Conservation (phyloP, 169 alveolate genomes). For the Plasmodium vivax region DNA sequence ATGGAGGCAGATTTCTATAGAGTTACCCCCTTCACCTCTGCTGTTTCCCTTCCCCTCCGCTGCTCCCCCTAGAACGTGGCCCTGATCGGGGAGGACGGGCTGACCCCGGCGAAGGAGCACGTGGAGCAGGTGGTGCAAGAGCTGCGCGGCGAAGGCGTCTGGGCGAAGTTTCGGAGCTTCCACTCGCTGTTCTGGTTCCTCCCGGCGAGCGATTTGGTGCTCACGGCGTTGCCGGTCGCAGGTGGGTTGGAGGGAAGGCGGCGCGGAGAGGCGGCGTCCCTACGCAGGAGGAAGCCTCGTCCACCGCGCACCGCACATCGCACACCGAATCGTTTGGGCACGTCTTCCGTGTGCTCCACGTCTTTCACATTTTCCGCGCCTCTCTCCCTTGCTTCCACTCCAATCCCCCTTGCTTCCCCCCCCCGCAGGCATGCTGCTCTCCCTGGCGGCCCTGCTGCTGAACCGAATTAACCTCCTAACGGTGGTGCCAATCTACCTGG, state of each 20-base stretch:
- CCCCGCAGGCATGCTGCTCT: neutral
- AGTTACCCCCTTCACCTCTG: no score
- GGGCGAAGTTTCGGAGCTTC: constrained; percentile 32
- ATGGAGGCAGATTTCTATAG: no score
- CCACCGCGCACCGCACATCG: no score
- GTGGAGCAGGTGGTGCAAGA: constrained; percentile 12
- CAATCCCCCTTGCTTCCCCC: neutral
- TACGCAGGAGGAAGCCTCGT: no score
- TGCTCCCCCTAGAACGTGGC: constrained; percentile 10
- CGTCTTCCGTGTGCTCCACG: no score
- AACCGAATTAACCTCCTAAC: neutral
- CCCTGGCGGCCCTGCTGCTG: neutral
- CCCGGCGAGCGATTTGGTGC: constrained; percentile 11
- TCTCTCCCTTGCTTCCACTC: no score
- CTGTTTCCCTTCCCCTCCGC: no score
- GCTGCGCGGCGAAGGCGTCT: neutral
- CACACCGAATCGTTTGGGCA: no score
- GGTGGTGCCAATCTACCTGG: constrained; percentile 11
- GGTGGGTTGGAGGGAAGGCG: neutral
- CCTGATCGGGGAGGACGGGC: constrained; percentile 43
- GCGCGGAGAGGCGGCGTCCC: no score
- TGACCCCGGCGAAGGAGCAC: constrained; percentile 51
- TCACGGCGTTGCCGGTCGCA: constrained; percentile 7
- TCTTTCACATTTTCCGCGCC: no score
- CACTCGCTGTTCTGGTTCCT: constrained; percentile 61